A percentile compares a stretch with the other conserved stretches of the same genome.
Conservation (phyloP, 257 asterid species). For the Nicotiana noctiflora region DNA sequence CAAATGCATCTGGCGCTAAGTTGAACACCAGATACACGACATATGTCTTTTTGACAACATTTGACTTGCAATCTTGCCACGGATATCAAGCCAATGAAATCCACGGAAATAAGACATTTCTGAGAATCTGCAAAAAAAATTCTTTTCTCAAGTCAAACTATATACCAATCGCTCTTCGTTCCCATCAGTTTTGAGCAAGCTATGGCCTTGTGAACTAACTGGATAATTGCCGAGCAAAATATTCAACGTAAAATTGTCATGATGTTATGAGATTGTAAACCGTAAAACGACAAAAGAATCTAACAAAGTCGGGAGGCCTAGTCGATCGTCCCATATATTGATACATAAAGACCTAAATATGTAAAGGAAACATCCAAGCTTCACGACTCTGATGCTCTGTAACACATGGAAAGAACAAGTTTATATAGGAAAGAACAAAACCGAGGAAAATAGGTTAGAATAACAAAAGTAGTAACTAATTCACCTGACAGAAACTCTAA, state of each 20-base stretch:
- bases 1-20: not conserved
- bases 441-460: not conserved
- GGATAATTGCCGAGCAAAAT: too few relatives aligned
- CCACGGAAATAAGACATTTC: conserved; percentile 55
- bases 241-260: too few relatives aligned
- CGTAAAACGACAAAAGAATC: too few relatives aligned
- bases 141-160: not conserved
- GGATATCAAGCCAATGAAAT: conserved; percentile 59
- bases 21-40: conserved; percentile 45
- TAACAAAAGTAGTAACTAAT: not conserved
- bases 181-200: too few relatives aligned
- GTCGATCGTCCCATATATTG: too few relatives aligned
- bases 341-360: not conserved
- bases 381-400: not conserved
- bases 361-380: not conserved
- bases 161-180: not conserved
- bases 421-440: not conserved
- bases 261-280: too few relatives aligned
- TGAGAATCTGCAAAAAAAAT: conserved; percentile 38
- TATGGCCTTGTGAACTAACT: too few relatives aligned
- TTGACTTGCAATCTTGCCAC: conserved; percentile 32
- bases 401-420: not conserved
- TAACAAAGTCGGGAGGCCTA: too few relatives aligned
- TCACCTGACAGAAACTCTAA: not conserved
- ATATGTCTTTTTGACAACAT: conserved; percentile 36